phyloP scores from a whole-genome alignment of 2,329 filamentous ascomycete species.

The Samsoniella hepiali region DNA sequence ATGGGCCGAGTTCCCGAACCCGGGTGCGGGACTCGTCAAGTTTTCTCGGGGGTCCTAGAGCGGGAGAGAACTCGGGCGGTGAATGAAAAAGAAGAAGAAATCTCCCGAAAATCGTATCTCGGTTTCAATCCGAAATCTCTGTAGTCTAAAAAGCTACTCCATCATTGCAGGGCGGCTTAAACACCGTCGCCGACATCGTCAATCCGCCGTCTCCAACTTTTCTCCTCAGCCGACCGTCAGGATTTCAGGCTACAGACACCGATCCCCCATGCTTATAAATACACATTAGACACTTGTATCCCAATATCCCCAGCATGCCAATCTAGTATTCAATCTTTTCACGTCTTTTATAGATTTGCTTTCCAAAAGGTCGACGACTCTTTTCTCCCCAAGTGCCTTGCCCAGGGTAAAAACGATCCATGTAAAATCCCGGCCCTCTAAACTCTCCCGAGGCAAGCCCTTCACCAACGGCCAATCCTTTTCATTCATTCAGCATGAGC shows the following conservation, averaged over 20 bases:
- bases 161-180: not conserved
- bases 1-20: not conserved
- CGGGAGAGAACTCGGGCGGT: too few species aligned
- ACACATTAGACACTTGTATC: not conserved
- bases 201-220: not conserved
- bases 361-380: too few species aligned
- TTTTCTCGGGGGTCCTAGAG: too few species aligned
- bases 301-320: too few species aligned
- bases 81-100: too few species aligned
- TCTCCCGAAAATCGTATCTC: too few species aligned
- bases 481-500: not conserved
- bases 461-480: not conserved
- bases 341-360: not conserved
- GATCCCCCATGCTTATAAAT: slow-evolving; percentile 3
- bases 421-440: not conserved
- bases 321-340: not conserved
- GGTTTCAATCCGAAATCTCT: too few species aligned
- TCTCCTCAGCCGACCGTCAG: slow-evolving; percentile 14
- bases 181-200: slow-evolving; percentile 7
- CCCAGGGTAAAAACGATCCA: not conserved
- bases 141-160: too few species aligned
- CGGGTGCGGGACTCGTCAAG: not conserved
- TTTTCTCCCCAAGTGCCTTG: too few species aligned
- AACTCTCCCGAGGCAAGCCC: not conserved
- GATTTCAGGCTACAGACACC: not conserved